Evolutionary conservation across 1,139 yeast species (phyloP).

Genomic region (Saccharomyces hybrid): DNA sequence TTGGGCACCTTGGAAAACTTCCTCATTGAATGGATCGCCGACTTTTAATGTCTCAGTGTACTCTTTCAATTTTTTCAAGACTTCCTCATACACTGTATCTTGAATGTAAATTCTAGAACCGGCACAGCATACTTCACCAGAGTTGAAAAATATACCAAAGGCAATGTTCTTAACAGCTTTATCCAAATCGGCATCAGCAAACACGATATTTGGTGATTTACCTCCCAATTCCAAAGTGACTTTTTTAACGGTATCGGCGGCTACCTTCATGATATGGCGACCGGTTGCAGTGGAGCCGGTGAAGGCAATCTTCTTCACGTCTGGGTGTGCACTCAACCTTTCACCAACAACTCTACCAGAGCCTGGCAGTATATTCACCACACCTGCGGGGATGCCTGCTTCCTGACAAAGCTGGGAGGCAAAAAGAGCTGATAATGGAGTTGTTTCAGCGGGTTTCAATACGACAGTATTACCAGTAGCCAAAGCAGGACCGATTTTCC

Average conservation of each 20-base stretch:
- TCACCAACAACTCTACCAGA: constrained; percentile 58
- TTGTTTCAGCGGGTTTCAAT: constrained; percentile 76
- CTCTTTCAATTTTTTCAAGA: constrained; percentile 46
- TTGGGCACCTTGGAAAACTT: constrained; percentile 58
- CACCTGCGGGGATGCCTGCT: constrained; percentile 80
- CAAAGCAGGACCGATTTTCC: constrained; percentile 78
- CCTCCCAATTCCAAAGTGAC: constrained; percentile 68
- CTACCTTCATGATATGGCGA: constrained; percentile 61
- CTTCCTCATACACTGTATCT: constrained; percentile 52
- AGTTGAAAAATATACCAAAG: constrained; percentile 48
- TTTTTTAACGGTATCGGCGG: constrained; percentile 59
- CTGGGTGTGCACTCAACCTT: constrained; percentile 50
- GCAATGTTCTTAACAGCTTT: constrained; percentile 43
- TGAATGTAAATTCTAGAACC: constrained; percentile 61
- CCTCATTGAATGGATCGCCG: constrained; percentile 68
- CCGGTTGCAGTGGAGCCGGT: constrained; percentile 87
- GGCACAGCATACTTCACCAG: constrained; percentile 68
- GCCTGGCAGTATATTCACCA: constrained; percentile 65
- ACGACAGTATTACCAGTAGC: constrained; percentile 79
- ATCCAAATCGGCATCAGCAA: constrained; percentile 49
- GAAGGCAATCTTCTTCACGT: constrained; percentile 67
- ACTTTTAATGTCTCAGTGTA: constrained; percentile 60
- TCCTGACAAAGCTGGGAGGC: constrained; percentile 53
- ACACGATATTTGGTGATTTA: constrained; percentile 56
- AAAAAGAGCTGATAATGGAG: constrained; percentile 70